A percentile compares a stretch with the other conserved stretches of the same genome.
phyloP scores from a whole-genome alignment of 345 rosid genomes.

The Linum lewisii region DNA sequence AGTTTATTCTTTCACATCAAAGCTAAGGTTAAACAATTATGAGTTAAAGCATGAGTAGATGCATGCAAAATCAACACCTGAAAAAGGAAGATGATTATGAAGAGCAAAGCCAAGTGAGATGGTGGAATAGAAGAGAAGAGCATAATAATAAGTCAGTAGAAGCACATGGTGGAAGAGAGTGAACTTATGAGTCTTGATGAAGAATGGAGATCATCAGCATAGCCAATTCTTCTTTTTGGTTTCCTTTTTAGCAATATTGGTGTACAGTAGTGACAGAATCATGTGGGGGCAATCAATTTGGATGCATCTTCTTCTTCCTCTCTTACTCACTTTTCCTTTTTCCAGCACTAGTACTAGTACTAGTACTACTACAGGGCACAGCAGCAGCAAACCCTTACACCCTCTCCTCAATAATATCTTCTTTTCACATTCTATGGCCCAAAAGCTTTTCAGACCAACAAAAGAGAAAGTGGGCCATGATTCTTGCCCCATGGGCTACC shows the following conservation, averaged over 20 bases:
- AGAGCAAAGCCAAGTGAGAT: neutral
- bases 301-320: neutral
- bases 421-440: neutral
- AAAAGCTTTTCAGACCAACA: neutral
- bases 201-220: neutral
- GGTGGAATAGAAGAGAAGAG: too few species aligned
- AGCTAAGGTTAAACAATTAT: too few species aligned
- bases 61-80: too few species aligned
- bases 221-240: neutral
- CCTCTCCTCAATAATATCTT: neutral
- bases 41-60: too few species aligned
- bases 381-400: too few species aligned
- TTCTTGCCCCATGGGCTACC: neutral
- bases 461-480: neutral
- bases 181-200: neutral
- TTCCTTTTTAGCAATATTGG: neutral
- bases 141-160: neutral
- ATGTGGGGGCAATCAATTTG: neutral
- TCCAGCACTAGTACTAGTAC: too few species aligned
- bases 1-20: too few species aligned
- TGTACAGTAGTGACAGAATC: neutral
- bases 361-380: neutral
- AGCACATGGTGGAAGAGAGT: neutral
- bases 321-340: too few species aligned
- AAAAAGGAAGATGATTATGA: neutral